Evolutionary conservation across 176 grass and related monocot species (phyloP).

Genomic region (Paspalum vaginatum): DNA sequence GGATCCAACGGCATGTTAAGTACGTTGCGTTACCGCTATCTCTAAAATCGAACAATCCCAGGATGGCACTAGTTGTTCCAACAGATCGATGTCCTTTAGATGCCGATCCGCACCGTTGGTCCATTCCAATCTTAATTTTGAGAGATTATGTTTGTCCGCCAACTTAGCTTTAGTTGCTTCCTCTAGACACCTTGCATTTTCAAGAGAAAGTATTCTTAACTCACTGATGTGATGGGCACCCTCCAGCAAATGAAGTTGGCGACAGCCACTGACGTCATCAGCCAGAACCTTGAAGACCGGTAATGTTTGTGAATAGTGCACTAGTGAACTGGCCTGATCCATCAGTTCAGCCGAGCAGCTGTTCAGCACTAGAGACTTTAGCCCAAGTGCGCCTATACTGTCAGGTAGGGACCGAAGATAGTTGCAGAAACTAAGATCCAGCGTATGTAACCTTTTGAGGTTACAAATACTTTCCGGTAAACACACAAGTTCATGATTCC

Average conservation of each 20-base stretch:
- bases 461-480: background rate
- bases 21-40: no score
- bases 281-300: background rate
- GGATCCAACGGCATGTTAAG: no score
- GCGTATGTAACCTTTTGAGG: background rate
- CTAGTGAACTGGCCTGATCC: background rate
- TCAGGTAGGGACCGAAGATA: background rate
- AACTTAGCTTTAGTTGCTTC: background rate
- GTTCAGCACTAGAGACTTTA: background rate
- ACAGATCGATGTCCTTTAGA: background rate
- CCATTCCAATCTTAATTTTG: background rate
- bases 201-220: background rate
- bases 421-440: background rate
- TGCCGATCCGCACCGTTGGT: rapidly evolving
- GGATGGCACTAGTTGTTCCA: slow-evolving; percentile 4
- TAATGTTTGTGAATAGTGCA: background rate
- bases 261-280: background rate
- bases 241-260: slow-evolving; percentile 3
- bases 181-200: background rate
- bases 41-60: no score
- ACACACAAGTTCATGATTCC: rapidly evolving
- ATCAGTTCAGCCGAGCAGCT: background rate
- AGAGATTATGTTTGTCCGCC: background rate
- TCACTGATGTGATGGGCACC: background rate
- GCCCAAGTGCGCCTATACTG: background rate